Percentiles rank a stretch among this genome's conserved stretches.
Conservation (phyloP, 768 basidiomycete species). For the Nevesoporus exiguus region DNA sequence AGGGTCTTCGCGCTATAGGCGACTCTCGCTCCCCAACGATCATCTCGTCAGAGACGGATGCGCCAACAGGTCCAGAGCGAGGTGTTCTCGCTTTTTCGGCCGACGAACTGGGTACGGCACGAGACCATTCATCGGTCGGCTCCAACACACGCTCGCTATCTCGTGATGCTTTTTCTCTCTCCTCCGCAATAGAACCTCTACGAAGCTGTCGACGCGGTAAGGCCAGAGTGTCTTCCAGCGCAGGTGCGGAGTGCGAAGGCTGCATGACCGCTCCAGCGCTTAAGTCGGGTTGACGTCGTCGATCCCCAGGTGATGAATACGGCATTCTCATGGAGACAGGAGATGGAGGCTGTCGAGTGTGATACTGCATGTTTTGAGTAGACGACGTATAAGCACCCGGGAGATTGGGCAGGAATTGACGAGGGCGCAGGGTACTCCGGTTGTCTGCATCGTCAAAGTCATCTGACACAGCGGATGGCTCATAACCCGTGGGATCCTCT, state of each 20-base stretch:
- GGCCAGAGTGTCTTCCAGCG: slow-evolving; percentile 31
- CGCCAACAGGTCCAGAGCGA: slow-evolving; percentile 14
- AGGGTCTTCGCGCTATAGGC: slow-evolving; percentile 8
- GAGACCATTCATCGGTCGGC: slow-evolving; percentile 20
- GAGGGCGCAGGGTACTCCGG: slow-evolving; percentile 45
- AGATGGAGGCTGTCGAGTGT: slow-evolving; percentile 37
- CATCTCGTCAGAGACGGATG: slow-evolving; percentile 22
- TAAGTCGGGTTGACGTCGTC: slow-evolving; percentile 26
- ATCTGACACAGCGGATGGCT: slow-evolving; percentile 50
- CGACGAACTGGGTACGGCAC: slow-evolving; percentile 12
- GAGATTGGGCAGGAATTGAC: slow-evolving; percentile 30
- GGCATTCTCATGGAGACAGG: slow-evolving; percentile 30
- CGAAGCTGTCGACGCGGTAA: slow-evolving; percentile 25
- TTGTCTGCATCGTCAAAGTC: slow-evolving; percentile 59
- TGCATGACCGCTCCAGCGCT: slow-evolving; percentile 20
- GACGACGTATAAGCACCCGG: slow-evolving; percentile 34
- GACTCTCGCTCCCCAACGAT: slow-evolving; percentile 19
- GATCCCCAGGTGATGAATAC: slow-evolving; percentile 23
- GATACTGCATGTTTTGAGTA: slow-evolving; percentile 38
- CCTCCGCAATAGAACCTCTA: slow-evolving; percentile 27
- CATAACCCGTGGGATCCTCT: slow-evolving; percentile 61
- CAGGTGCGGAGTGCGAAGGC: slow-evolving; percentile 27
- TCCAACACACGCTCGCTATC: slow-evolving; percentile 25
- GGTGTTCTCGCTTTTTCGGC: slow-evolving; percentile 15
- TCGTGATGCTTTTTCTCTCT: slow-evolving; percentile 22